Conservation (phyloP, 164 flowering plant genomes). For the Sedum album region DNA sequence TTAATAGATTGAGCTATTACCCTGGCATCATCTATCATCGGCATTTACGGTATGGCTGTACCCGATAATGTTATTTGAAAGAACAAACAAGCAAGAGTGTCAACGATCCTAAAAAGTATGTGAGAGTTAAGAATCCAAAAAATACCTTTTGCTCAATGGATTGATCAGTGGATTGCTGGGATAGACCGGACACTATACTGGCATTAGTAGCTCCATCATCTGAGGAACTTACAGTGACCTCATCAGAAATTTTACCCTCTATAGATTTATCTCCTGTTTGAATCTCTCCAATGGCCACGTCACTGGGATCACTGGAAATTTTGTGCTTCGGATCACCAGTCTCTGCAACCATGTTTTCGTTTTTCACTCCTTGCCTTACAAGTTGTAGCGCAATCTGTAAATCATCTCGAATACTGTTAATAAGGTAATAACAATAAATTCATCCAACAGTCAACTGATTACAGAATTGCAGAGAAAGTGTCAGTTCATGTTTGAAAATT, state of each 20-base stretch:
- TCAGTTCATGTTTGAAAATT: neutral
- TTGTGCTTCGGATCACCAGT: no score
- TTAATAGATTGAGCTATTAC: no score
- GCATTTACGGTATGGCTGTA: no score
- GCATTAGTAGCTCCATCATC: slow-evolving; percentile 21
- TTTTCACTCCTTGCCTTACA: no score
- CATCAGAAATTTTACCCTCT: neutral
- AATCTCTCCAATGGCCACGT: slow-evolving; percentile 10
- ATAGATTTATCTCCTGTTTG: no score
- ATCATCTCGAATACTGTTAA: slow-evolving; percentile 3
- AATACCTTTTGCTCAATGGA: slow-evolving; percentile 37
- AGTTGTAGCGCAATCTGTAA: no score
- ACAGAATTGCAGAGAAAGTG: neutral
- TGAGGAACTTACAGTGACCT: slow-evolving; percentile 9
- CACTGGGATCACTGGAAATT: slow-evolving; percentile 19
- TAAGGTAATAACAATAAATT: neutral
- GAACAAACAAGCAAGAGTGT: no score
- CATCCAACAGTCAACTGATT: neutral
- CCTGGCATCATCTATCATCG: no score
- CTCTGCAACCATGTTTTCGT: no score
- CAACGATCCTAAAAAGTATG: neutral
- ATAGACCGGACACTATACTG: slow-evolving; percentile 16
- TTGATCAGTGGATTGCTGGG: slow-evolving; percentile 17
- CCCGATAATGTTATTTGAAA: no score
- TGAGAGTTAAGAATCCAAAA: neutral